These are phyloP conservation scores for Ampelocalamus luodianensis DNA, from an alignment of 176 grass and related monocot species.

Conservation along the genomic window DNA sequence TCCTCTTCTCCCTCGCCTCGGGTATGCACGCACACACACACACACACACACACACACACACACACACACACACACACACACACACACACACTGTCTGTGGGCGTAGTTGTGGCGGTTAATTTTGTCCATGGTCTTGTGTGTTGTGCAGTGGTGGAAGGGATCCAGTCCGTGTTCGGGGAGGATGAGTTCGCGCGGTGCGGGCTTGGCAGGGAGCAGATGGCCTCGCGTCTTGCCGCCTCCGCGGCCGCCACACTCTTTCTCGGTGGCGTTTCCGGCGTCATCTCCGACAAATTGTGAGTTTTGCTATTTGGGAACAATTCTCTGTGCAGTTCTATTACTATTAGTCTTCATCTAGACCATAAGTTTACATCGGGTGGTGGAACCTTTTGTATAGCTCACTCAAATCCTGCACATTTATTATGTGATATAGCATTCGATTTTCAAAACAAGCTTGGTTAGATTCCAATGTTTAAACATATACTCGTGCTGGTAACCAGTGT, in stretches of 20 bases:
- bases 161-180: constrained; percentile 81
- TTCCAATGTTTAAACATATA: constrained; percentile 20
- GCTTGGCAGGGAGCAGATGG: constrained; percentile 70
- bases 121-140: neutral
- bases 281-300: constrained; percentile 82
- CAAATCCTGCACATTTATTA: neutral
- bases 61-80: too few relatives aligned
- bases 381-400: neutral
- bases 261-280: constrained; percentile 65
- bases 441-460: neutral
- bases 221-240: constrained; percentile 48
- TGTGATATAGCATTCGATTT: neutral
- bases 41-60: neutral
- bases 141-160: constrained; percentile 67
- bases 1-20: constrained; percentile 78
- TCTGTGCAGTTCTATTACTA: neutral
- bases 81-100: neutral
- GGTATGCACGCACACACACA: constrained; percentile 26
- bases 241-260: constrained; percentile 52
- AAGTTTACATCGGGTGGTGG: neutral
- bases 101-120: constrained; percentile 12
- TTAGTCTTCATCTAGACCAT: neutral
- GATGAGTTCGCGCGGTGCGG: constrained; percentile 66
- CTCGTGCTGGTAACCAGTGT: neutral
- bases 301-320: neutral